Base-by-base conservation (phyloP, 352 stramenopile species). In the Globisporangium uncinulatum region DNA sequence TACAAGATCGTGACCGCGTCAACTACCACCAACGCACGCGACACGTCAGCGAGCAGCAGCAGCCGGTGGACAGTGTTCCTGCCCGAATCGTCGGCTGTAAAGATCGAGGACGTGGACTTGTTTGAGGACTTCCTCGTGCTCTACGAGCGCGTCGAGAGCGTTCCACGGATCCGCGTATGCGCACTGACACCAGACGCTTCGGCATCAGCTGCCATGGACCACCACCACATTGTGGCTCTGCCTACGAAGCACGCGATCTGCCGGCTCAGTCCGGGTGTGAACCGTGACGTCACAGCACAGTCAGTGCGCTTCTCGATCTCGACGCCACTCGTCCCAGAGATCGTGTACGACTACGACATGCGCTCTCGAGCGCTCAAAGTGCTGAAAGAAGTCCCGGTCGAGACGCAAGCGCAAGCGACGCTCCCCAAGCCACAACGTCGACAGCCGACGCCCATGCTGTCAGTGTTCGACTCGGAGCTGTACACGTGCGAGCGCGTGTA, bases 81-180 rank as follows among this genome's bases (percentile, higher is more conserved):
- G 13, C 68, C 79, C 2, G 76, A 89, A 32, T 57, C 80, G 0
- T 32, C 57, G 32, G 71, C 86, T 32, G 83, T 91, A 14, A 94
- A 96, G 58, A 89, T 96, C 58, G 87, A 96, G 42, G 87, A 96
- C 54, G 72, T 96, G 10, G 87, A 96, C 60, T 54, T 96, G 20
- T 92, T 92, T 48, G 49, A 85, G n/a, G 59, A 88, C 7, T 86
- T 81, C 44, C 54, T 95, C 32, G 82, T 95, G 41, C 61, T 95
- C 2, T 96, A 93, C 31, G 86, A 94, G 65, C 84, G 86, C 11
- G 71, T 81, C 11, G 59, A 73, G 21, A 89, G 82, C 54, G 63
- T 90, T 11, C 82, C 79, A 14, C 79, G 78, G 19, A 88, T 92
- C 55, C 84, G 81, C n/a, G 76, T 94, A 17, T 80, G 56, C 24